Evolutionary conservation across 2,329 filamentous ascomycete genomes (phyloP).

Genomic region (Venturia effusa): DNA sequence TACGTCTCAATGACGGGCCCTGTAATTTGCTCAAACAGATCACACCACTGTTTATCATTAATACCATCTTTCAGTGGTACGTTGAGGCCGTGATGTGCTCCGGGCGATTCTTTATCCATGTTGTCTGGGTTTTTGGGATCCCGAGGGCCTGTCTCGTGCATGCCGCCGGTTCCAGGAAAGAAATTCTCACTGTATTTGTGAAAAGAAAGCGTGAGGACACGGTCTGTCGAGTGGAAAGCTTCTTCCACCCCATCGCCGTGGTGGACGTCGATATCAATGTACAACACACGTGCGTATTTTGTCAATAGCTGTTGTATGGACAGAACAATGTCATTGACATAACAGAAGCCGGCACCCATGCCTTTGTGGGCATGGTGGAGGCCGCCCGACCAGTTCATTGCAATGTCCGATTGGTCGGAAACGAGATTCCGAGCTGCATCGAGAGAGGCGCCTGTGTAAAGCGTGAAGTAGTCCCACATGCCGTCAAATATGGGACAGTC

Average conservation of each 20-base stretch:
- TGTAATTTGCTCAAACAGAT: conserved; percentile 74
- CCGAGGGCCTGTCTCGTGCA: conserved; percentile 74
- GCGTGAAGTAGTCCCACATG: conserved; percentile 86
- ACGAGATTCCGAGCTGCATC: conserved; percentile 85
- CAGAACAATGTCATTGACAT: conserved; percentile 97
- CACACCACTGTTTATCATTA: conserved; percentile 78
- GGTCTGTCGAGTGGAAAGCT: conserved; percentile 79
- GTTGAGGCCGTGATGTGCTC: conserved; percentile 82
- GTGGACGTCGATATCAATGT: conserved; percentile 91
- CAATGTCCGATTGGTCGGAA: conserved; percentile 81
- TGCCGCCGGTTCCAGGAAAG: conserved; percentile 83
- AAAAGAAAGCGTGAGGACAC: conserved; percentile 87
- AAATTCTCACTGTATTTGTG: conserved; percentile 92
- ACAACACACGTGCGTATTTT: conserved; percentile 73
- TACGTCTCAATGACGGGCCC: conserved; percentile 70
- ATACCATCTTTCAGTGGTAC: conserved; percentile 86
- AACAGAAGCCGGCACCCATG: conserved; percentile 93
- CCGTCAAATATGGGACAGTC: conserved; percentile 97
- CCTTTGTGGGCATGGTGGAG: conserved; percentile 93
- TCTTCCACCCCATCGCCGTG: conserved; percentile 87
- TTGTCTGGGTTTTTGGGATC: conserved; percentile 61
- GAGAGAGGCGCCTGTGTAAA: conserved; percentile 83
- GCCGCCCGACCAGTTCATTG: conserved; percentile 94
- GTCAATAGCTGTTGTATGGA: conserved; percentile 81
- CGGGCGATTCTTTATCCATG: conserved; percentile 23